Conservation (phyloP, 2,329 filamentous ascomycete genomes). For the Pestalotiopsis sp. region DNA sequence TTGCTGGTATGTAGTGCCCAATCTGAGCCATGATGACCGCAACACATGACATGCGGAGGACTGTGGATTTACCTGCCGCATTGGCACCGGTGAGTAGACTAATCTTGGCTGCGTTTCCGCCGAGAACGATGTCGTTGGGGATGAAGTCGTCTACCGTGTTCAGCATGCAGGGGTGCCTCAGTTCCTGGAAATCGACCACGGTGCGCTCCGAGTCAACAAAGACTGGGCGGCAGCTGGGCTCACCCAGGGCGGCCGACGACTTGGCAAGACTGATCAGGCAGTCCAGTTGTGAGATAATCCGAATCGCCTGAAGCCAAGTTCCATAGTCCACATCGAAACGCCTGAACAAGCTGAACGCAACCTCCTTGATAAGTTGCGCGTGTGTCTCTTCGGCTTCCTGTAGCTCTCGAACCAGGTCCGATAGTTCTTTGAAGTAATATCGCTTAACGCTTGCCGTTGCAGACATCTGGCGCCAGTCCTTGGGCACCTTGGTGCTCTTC, state of each 20-base stretch:
- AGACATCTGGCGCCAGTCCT: slow-evolving; percentile 94
- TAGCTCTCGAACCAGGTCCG: slow-evolving; percentile 77
- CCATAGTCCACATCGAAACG: slow-evolving; percentile 87
- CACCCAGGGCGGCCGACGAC: slow-evolving; percentile 78
- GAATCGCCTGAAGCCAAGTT: slow-evolving; percentile 85
- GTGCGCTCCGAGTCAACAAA: slow-evolving; percentile 86
- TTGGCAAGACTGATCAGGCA: slow-evolving; percentile 92
- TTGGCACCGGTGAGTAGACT: slow-evolving; percentile 94
- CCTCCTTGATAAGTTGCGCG: slow-evolving; percentile 84
- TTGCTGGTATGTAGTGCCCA: slow-evolving; percentile 86
- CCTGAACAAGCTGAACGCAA: slow-evolving; percentile 77
- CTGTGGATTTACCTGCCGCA: slow-evolving; percentile 94
- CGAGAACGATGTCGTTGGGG: slow-evolving; percentile 87
- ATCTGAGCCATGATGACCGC: slow-evolving; percentile 98
- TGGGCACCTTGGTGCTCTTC: slow-evolving; percentile 80
- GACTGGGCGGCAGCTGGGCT: slow-evolving; percentile 84
- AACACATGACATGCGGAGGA: slow-evolving; percentile 94
- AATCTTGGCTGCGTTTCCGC: slow-evolving; percentile 79
- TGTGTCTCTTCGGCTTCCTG: slow-evolving; percentile 96
- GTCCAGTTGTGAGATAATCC: slow-evolving; percentile 88
- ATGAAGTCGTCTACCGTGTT: slow-evolving; percentile 92
- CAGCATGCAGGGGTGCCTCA: slow-evolving; percentile 93
- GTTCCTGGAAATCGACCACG: slow-evolving; percentile 85
- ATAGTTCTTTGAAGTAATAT: slow-evolving; percentile 88
- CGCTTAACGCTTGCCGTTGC: slow-evolving; percentile 87